Evolutionary conservation across 441 rosid species (phyloP).

Genomic region (Pelargonium fulgidum): DNA sequence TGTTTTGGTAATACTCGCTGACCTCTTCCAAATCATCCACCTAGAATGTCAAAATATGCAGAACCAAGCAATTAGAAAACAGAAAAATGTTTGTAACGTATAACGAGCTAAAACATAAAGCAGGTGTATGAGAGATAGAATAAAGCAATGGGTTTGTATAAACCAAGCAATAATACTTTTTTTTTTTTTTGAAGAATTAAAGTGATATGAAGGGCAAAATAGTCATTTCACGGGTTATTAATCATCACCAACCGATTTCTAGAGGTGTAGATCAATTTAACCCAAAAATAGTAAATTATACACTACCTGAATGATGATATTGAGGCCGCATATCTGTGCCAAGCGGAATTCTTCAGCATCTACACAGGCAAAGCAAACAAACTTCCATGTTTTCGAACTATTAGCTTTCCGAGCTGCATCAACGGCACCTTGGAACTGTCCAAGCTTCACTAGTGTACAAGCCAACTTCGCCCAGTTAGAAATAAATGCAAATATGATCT

Average conservation of each 20-base stretch:
- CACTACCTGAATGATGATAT: conserved; percentile 86
- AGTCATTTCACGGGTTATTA: no score
- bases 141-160: no score
- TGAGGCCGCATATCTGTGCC: conserved; percentile 98
- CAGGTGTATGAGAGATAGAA: background rate
- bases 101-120: background rate
- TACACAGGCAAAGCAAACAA: conserved; percentile 99
- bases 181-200: no score
- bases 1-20: conserved; percentile 94
- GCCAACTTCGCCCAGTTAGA: conserved; percentile 99
- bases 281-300: background rate
- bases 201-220: no score
- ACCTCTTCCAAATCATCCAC: conserved; percentile 99
- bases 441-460: conserved; percentile 79
- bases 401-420: conserved; percentile 99
- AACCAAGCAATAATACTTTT: no score
- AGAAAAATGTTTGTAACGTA: background rate
- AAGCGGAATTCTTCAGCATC: conserved; percentile 99
- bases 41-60: conserved; percentile 27
- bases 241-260: no score
- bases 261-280: no score
- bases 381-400: conserved; percentile 99
- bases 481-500: conserved; percentile 84
- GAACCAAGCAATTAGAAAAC: background rate
- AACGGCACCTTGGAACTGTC: conserved; percentile 95